phyloP scores from a whole-genome alignment of 1,139 yeast species.

The Pichia sp. region DNA sequence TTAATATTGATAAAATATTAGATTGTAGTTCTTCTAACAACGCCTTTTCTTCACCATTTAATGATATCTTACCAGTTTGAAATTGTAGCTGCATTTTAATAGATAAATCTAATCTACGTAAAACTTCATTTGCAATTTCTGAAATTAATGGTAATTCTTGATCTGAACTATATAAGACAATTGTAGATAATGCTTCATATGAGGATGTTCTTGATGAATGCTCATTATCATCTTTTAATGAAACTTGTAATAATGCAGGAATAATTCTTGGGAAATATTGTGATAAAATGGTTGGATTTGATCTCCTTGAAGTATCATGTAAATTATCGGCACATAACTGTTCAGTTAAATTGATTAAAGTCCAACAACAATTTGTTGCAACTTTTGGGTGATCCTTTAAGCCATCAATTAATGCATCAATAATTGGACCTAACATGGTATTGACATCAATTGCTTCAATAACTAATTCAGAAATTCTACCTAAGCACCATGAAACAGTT shows the following conservation, averaged over 20 bases:
- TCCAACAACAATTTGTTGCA: constrained; percentile 95
- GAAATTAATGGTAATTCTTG: constrained; percentile 67
- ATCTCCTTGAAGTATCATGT: background rate
- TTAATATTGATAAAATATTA: constrained; percentile 76
- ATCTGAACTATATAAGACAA: constrained; percentile 68
- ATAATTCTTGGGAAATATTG: constrained; percentile 63
- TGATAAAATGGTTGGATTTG: constrained; percentile 50
- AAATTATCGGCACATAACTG: constrained; percentile 60
- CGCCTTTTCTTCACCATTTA: constrained; percentile 60
- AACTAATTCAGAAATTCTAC: constrained; percentile 87
- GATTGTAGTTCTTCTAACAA: constrained; percentile 86
- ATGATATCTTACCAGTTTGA: constrained; percentile 16
- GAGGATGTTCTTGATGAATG: constrained; percentile 90
- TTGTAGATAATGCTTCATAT: constrained; percentile 81
- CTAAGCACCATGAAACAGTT: constrained; percentile 97
- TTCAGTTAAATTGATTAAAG: constrained; percentile 84
- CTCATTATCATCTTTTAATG: constrained; percentile 73
- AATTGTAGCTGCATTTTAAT: constrained; percentile 44
- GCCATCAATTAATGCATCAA: constrained; percentile 70
- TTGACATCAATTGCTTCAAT: constrained; percentile 67
- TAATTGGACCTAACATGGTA: constrained; percentile 58
- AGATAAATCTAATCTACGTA: constrained; percentile 65
- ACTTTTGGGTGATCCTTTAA: constrained; percentile 87
- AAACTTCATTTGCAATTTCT: constrained; percentile 65
- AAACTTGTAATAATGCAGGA: constrained; percentile 62